phyloP scores from a whole-genome alignment of 805 yeast species.

The Teunomyces stri region DNA sequence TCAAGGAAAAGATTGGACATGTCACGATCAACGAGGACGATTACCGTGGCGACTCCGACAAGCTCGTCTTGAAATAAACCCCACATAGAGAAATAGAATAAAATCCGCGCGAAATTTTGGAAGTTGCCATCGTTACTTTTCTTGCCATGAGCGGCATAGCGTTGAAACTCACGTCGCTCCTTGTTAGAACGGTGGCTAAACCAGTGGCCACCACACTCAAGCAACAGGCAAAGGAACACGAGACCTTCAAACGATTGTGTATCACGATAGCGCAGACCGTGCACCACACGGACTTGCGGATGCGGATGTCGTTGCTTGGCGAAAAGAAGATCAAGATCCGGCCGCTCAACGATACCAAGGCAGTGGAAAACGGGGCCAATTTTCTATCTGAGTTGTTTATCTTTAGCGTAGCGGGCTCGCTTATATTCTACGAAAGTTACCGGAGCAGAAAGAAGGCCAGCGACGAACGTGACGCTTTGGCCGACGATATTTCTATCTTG shows the following conservation, averaged over 20 bases:
- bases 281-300: conserved; percentile 60
- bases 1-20: conserved; percentile 56
- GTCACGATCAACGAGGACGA: conserved; percentile 23
- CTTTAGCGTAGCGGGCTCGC: conserved; percentile 76
- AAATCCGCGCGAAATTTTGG: not conserved
- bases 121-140: not conserved
- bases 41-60: conserved; percentile 18
- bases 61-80: conserved; percentile 3
- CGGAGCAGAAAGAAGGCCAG: conserved; percentile 65
- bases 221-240: conserved; percentile 72
- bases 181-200: conserved; percentile 72
- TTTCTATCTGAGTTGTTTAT: conserved; percentile 75
- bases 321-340: conserved; percentile 55
- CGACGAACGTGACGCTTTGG: conserved; percentile 58
- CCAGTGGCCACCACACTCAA: conserved; percentile 74
- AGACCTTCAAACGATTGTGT: conserved; percentile 58
- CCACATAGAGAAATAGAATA: not conserved
- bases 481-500: conserved; percentile 67
- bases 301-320: conserved; percentile 62
- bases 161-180: conserved; percentile 66
- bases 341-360: conserved; percentile 78
- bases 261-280: conserved; percentile 69
- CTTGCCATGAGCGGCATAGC: conserved; percentile 69
- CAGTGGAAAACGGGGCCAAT: conserved; percentile 79
- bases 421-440: conserved; percentile 68